Base-by-base conservation (phyloP, 2,329 filamentous ascomycete genomes). In the Cladosporium sp. region DNA sequence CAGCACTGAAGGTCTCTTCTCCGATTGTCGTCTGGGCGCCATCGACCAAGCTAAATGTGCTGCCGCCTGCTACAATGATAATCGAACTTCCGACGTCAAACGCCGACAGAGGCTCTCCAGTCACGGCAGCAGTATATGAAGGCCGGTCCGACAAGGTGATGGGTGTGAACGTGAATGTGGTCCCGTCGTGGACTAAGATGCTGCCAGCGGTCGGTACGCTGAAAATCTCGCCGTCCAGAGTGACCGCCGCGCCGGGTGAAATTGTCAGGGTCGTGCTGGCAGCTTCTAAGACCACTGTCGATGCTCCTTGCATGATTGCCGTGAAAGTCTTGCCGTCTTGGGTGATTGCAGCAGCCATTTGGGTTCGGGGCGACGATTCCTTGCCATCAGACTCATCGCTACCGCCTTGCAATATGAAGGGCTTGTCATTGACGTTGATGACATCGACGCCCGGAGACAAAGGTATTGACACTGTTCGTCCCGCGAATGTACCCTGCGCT, bases 181-280 rank as follows among this genome's bases (percentile, higher is more conserved):
- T 58, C 2, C 62, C 62, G 10, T 58, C 62, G 14, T 57, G 28
- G 24, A 64, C 38, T 12, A 64, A 5, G 4, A 54, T 57, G 24
- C 47, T 24, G 4, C 54, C 55, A 10, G 12, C 28, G 1, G 18
- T 21, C 1, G 41, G 38, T n/a, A 57, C 51, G 49, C 57, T 66
- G 36, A 52, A 24, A 10, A 38, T 38, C 26, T 28, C 44, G 26
- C 38, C 55, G 12, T 34, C 57, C 12, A 59, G 8, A 8, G 64
- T 65, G 34, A 58, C 44, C 1, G 12, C 8, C 14, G 55, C 34
- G 24, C 64, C 64, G 24, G 52, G 18, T 5, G 28, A 4, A 5
- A 60, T 7, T 10, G 15, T 36, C 7, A 41, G 11, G 2, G 36
- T 52, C 11, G 32, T 60, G 14, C 55, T 44, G 44, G 36, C 11